These are phyloP conservation scores for Coniella vitis DNA, from an alignment of 2,329 filamentous ascomycete genomes.

Conservation along the genomic window DNA sequence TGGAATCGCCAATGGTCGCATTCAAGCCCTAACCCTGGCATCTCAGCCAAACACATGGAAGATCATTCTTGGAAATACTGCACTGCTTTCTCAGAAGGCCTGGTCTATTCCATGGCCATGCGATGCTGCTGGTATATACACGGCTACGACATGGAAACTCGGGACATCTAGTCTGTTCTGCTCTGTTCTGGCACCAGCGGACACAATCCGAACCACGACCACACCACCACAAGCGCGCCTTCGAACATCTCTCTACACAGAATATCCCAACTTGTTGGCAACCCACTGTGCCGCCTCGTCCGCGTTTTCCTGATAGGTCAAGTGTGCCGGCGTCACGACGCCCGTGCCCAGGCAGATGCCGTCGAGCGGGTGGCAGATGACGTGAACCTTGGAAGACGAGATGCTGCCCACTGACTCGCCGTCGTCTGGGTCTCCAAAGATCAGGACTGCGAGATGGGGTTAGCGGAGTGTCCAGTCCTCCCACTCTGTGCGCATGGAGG, in stretches of 20 bases:
- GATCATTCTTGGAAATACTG: no score
- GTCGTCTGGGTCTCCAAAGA: slow-evolving; percentile 23
- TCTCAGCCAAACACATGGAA: no score
- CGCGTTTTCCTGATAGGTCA: slow-evolving; percentile 13
- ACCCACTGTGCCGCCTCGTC: slow-evolving; percentile 9
- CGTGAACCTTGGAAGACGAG: slow-evolving; percentile 10
- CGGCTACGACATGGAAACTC: no score
- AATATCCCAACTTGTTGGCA: slow-evolving; percentile 4
- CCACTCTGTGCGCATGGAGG: background rate
- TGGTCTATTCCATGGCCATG: no score
- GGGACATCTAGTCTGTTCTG: no score
- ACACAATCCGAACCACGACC: no score
- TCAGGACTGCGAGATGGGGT: slow-evolving; percentile 17
- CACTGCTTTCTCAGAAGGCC: no score
- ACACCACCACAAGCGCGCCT: no score
- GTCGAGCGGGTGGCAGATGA: slow-evolving; percentile 17
- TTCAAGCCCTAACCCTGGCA: no score
- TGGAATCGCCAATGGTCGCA: no score
- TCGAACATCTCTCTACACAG: background rate
- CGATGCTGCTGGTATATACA: no score
- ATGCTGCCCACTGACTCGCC: slow-evolving; percentile 13
- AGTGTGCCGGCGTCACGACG: slow-evolving; percentile 6
- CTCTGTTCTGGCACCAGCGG: no score
- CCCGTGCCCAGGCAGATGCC: slow-evolving; percentile 13
- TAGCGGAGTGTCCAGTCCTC: background rate